Evolutionary conservation across 768 basidiomycete genomes (phyloP).

Genomic region (Agaricus blazei): DNA sequence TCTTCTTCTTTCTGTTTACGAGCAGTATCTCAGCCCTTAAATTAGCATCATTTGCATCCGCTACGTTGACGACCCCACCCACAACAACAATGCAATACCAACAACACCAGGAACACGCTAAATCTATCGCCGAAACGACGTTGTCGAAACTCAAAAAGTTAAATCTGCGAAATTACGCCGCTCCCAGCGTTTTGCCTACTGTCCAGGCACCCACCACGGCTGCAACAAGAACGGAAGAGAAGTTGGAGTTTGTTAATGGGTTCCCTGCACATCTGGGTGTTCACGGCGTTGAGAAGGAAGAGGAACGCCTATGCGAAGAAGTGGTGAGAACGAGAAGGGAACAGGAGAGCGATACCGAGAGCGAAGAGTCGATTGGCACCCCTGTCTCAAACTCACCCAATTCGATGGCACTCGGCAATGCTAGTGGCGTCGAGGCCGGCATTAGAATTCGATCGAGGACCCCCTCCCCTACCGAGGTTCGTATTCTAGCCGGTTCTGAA

Average conservation of each 20-base stretch:
- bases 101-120: conserved; percentile 15
- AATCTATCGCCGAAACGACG: conserved; percentile 28
- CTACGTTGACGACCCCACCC: conserved; percentile 9
- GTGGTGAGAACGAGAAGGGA: too few species aligned
- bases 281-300: neutral
- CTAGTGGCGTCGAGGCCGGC: neutral
- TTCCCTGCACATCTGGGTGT: neutral
- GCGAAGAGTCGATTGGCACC: neutral
- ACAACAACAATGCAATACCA: neutral
- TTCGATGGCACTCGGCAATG: too few species aligned
- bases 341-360: neutral
- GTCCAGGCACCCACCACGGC: neutral
- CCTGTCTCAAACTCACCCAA: neutral
- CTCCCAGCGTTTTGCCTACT: conserved; percentile 24
- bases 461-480: neutral
- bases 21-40: neutral
- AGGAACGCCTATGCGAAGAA: too few species aligned
- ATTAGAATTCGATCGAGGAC: neutral
- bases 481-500: neutral
- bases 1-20: neutral
- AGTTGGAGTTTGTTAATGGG: neutral
- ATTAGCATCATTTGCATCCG: conserved; percentile 9
- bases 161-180: conserved; percentile 46
- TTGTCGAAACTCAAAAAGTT: conserved; percentile 30
- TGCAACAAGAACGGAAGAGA: neutral